A percentile compares a stretch with the other conserved stretches of the same genome.
Conservation (phyloP, 1,139 yeast genomes). For the Candida sp. region DNA sequence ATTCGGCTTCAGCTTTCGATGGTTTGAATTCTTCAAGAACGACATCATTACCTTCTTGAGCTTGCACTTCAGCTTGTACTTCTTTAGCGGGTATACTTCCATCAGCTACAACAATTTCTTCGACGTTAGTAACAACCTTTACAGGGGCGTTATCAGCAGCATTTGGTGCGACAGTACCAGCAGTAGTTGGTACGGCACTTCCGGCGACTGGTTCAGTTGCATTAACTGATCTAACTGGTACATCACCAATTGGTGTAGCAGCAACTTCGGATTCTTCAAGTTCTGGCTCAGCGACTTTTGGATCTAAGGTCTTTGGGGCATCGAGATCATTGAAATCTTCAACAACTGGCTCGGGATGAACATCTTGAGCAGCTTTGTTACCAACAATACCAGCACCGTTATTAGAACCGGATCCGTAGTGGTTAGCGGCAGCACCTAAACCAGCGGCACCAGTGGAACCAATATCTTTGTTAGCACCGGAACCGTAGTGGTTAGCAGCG, state of each 20-base stretch:
- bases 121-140: slow-evolving; percentile 16
- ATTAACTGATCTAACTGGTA: neutral
- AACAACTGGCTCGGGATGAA: slow-evolving; percentile 7
- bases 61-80: slow-evolving; percentile 34
- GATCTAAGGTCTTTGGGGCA: slow-evolving; percentile 27
- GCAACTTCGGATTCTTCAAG: slow-evolving; percentile 5
- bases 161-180: slow-evolving; percentile 4
- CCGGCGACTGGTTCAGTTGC: slow-evolving; percentile 1
- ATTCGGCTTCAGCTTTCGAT: slow-evolving; percentile 33
- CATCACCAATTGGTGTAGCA: slow-evolving; percentile 6
- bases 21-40: slow-evolving; percentile 44
- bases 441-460: too few species aligned
- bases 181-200: slow-evolving; percentile 4
- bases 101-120: slow-evolving; percentile 41
- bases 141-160: neutral
- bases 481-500: slow-evolving; percentile 6
- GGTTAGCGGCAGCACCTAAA: too few species aligned
- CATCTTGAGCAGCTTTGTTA: slow-evolving; percentile 3
- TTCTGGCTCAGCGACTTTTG: slow-evolving; percentile 17
- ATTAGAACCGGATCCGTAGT: slow-evolving; percentile 1
- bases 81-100: slow-evolving; percentile 24
- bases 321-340: slow-evolving; percentile 6
- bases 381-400: slow-evolving; percentile 3
- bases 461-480: slow-evolving; percentile 5
- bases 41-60: slow-evolving; percentile 35